These are phyloP conservation scores for Guillardia theta DNA, from an alignment of 78 protist species.

Conservation along the genomic window DNA sequence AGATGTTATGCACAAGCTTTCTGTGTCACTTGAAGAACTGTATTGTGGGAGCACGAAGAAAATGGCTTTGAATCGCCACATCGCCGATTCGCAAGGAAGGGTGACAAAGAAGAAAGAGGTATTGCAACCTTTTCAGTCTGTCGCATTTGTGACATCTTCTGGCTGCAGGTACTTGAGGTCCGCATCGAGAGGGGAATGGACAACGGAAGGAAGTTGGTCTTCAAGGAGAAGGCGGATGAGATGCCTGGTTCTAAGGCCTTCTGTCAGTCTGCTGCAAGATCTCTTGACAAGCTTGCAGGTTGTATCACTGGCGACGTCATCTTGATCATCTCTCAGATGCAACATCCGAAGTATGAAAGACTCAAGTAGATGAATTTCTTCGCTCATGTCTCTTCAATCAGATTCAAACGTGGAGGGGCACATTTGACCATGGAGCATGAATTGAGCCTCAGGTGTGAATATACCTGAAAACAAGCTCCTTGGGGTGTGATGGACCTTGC, in stretches of 20 bases:
- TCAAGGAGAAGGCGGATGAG: conserved; percentile 38
- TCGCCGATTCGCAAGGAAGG: conserved; percentile 26
- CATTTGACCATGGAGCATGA: conserved; percentile 15
- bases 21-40: conserved; percentile 89
- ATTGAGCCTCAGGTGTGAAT: neutral
- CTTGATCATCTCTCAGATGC: neutral
- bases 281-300: neutral
- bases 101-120: conserved; percentile 27
- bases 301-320: neutral
- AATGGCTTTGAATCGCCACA: conserved; percentile 72
- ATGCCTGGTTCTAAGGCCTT: neutral
- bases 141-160: no score
- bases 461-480: no score
- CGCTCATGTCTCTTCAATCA: neutral
- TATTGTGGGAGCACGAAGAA: conserved; percentile 89
- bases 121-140: no score
- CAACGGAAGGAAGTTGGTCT: neutral
- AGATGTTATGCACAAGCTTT: conserved; percentile 64
- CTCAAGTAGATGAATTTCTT: neutral
- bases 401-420: conserved; percentile 20
- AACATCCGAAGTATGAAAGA: neutral
- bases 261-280: neutral
- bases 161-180: conserved; percentile 22
- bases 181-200: conserved; percentile 31
- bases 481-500: neutral